Evolutionary conservation across 1,139 yeast species (phyloP).

Genomic region (Hyphopichia buzzinii): DNA sequence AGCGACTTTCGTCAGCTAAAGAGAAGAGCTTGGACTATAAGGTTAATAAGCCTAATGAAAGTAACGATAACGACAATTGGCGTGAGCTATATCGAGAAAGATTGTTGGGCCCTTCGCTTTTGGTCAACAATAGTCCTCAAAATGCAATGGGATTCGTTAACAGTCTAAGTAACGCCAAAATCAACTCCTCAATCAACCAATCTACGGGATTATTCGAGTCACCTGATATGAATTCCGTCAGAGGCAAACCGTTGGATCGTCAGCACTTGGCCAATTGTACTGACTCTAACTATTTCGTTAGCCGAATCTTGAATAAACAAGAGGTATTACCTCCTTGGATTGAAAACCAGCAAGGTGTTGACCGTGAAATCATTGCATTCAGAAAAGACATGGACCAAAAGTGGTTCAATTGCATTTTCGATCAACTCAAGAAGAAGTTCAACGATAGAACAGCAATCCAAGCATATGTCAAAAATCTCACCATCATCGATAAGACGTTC

Average conservation of each 20-base stretch:
- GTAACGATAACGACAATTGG: conserved; percentile 50
- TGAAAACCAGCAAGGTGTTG: conserved; percentile 67
- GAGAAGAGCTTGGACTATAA: conserved; percentile 68
- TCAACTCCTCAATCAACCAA: conserved; percentile 68
- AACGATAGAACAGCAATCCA: conserved; percentile 2
- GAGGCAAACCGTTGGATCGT: conserved; percentile 60
- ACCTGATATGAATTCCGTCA: conserved; percentile 41
- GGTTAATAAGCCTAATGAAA: conserved; percentile 26
- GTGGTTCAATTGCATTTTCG: conserved; percentile 42
- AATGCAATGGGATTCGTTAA: conserved; percentile 47
- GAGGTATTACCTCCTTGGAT: conserved; percentile 89
- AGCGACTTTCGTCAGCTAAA: conserved; percentile 55
- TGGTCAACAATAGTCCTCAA: conserved; percentile 36
- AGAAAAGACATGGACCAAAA: conserved; percentile 40
- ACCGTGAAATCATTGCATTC: conserved; percentile 43
- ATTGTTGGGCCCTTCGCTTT: conserved; percentile 57
- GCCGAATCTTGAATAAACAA: conserved; percentile 64
- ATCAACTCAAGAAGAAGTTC: conserved; percentile 19
- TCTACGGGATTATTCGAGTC: conserved; percentile 62
- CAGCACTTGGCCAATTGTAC: conserved; percentile 61
- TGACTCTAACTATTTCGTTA: conserved; percentile 43
- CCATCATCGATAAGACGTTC: conserved; percentile 5
- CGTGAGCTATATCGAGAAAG: conserved; percentile 62
- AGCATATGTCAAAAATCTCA: conserved; percentile 8
- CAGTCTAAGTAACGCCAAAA: conserved; percentile 69